Conservation (phyloP, 164 flowering plant genomes). For the Macadamia tetraphylla region DNA sequence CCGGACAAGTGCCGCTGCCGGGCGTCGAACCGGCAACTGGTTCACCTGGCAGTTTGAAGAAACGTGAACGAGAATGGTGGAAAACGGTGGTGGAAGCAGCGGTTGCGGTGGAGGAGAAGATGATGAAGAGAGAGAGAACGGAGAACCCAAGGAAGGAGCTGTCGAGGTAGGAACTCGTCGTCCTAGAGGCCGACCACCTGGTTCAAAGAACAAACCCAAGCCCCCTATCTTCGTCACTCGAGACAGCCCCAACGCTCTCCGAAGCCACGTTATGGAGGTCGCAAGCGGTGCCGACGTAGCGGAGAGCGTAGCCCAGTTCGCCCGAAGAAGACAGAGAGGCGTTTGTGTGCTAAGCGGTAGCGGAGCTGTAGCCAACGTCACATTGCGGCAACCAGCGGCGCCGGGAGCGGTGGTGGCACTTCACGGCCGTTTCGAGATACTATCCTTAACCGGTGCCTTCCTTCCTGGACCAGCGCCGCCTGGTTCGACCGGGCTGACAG, state of each 20-base stretch:
- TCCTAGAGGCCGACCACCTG: slow-evolving; percentile 65
- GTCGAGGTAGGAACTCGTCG: slow-evolving; percentile 54
- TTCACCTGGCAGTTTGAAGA: slow-evolving; percentile 17
- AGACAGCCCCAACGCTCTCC: slow-evolving; percentile 77
- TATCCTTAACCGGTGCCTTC: slow-evolving; percentile 67
- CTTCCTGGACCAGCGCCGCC: slow-evolving; percentile 76
- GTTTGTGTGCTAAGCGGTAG: slow-evolving; percentile 73
- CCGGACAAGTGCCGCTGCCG: slow-evolving; percentile 50
- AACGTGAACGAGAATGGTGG: slow-evolving; percentile 29
- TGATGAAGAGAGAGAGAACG: slow-evolving; percentile 37
- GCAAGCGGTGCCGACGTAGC: slow-evolving; percentile 61
- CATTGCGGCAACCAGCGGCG: slow-evolving; percentile 63
- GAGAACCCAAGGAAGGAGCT: slow-evolving; percentile 59
- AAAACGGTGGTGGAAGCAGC: slow-evolving; percentile 16
- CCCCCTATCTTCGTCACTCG: slow-evolving; percentile 73
- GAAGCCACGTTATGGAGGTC: slow-evolving; percentile 75
- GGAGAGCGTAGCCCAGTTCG: slow-evolving; percentile 55
- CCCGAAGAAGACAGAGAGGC: slow-evolving; percentile 63
- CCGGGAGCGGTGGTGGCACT: slow-evolving; percentile 60
- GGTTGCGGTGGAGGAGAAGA: slow-evolving; percentile 16
- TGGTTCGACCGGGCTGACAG: slow-evolving; percentile 69
- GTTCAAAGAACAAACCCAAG: slow-evolving; percentile 68
- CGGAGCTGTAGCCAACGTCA: slow-evolving; percentile 67
- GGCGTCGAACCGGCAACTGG: slow-evolving; percentile 28
- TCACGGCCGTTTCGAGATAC: slow-evolving; percentile 72